Base-by-base conservation (phyloP, 805 yeast genomes). In the Ascoidea rubescens region DNA sequence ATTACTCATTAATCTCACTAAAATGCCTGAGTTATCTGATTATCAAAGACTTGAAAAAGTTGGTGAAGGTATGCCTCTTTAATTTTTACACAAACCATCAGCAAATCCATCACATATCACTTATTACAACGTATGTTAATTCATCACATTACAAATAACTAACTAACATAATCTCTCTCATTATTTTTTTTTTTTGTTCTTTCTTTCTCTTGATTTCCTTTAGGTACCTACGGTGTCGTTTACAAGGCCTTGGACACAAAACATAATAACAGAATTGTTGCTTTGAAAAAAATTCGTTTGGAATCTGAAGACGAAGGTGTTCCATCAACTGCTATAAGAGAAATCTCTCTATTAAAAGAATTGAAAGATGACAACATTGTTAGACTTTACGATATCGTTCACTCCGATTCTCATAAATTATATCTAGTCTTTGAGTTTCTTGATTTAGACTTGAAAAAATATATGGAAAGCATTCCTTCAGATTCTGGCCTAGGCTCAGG, bases 291-390 rank as follows among this genome's bases (percentile, higher is more conserved):
- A 69, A 95, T 93, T 66, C 79, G 98, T 54, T 71, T 93, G 51
- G 99, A 93, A 65, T 87, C 95, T 21, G 99, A 93, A 67, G 96
- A 88, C 66, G 99, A 93, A 66, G 99, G 99, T 17, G 97, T 95
- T 28, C 99, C 99, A 1, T 89, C 97, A 1, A 93, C 99, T 0
- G 98, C 99, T 5, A 93, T 93, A 54, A 77, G 99, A 60, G 99
- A 93, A 65, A 93, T 93, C 59, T 91, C 98, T 1, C 74, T 93
- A 48, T 76, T 93, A 67, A 91, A 93, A 66, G 99, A 93, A 65
- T 76, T 93, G 75, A 79, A 87, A 57, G 96, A 93, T 68, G 95
- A 88, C 55, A 89, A 91, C 67, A 90, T 91, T 51, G 97, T 93
- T 30, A 74, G 95, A 48, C 74, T 93, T 47, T 87, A 83, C 66